Evolutionary conservation across 495 filamentous ascomycete species (phyloP).

Genomic region (Endocarpon pusillum): DNA sequence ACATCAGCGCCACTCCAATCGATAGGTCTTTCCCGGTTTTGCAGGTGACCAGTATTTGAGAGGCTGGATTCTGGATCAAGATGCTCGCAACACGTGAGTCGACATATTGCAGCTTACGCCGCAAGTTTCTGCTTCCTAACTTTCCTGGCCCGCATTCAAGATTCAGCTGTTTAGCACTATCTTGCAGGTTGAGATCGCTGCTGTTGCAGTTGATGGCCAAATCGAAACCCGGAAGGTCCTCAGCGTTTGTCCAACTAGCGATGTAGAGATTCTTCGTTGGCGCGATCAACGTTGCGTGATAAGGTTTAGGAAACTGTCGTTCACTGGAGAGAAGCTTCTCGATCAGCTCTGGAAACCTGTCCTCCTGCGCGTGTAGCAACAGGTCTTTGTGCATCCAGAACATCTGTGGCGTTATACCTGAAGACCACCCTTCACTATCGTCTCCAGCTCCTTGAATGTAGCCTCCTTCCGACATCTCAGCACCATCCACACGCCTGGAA

Average conservation of each 20-base stretch:
- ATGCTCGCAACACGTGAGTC: constrained; percentile 32
- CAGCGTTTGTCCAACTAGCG: no score
- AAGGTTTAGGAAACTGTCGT: no score
- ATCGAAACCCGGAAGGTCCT: constrained; percentile 17
- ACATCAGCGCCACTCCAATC: constrained; percentile 39
- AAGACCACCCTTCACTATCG: constrained; percentile 80
- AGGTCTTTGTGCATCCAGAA: constrained; percentile 55
- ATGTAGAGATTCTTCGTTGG: constrained; percentile 28
- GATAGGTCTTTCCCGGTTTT: constrained; percentile 49
- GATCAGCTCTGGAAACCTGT: constrained; percentile 48
- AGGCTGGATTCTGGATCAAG: constrained; percentile 17
- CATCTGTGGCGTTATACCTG: constrained; percentile 51
- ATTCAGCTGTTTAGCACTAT: constrained; percentile 29
- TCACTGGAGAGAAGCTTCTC: constrained; percentile 24
- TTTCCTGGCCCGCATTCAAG: constrained; percentile 51
- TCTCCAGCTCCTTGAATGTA: constrained; percentile 94
- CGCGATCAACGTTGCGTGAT: constrained; percentile 15
- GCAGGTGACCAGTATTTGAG: constrained; percentile 23
- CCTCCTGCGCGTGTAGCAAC: constrained; percentile 42
- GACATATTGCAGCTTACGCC: constrained; percentile 39
- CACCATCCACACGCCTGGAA: constrained; percentile 47
- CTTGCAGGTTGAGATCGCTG: constrained; percentile 16
- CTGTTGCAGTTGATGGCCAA: constrained; percentile 29
- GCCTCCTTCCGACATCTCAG: constrained; percentile 48
- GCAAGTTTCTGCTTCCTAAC: constrained; percentile 56